Evolutionary conservation across 2,329 filamentous ascomycete genomes (phyloP).

Genomic region (Verticillium nonalfalfae): DNA sequence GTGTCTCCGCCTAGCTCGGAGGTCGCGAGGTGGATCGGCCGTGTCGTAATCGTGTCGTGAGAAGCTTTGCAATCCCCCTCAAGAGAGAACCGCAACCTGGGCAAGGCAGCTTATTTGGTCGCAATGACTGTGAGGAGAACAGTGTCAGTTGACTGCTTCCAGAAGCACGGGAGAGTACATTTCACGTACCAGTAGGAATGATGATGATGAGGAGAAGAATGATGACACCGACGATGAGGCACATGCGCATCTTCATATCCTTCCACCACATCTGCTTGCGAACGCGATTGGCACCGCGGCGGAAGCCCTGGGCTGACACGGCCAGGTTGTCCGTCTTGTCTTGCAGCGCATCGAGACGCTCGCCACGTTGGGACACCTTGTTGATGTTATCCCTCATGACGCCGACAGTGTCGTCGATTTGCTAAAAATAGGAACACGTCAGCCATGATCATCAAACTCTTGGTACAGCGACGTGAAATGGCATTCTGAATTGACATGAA

Average conservation of each 20-base stretch:
- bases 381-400: constrained; percentile 98
- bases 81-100: neutral
- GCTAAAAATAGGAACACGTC: constrained; percentile 43
- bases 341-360: constrained; percentile 79
- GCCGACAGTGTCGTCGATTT: constrained; percentile 94
- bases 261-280: constrained; percentile 99
- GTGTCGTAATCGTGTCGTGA: constrained; percentile 12
- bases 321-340: constrained; percentile 95
- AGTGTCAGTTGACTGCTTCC: neutral
- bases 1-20: neutral
- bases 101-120: constrained; percentile 16
- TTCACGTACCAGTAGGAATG: constrained; percentile 72
- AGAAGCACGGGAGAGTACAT: neutral
- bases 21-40: constrained; percentile 4
- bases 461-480: neutral
- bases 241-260: constrained; percentile 99
- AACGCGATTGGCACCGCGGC: constrained; percentile 90
- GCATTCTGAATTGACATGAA: neutral
- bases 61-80: constrained; percentile 3
- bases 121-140: constrained; percentile 29
- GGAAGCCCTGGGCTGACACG: constrained; percentile 89
- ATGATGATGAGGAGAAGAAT: constrained; percentile 91
- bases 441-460: constrained; percentile 3
- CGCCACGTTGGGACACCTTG: constrained; percentile 90
- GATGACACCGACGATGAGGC: constrained; percentile 84